Conservation (phyloP, 148 eudicot genomes). For the Hydrangea macrophylla region DNA sequence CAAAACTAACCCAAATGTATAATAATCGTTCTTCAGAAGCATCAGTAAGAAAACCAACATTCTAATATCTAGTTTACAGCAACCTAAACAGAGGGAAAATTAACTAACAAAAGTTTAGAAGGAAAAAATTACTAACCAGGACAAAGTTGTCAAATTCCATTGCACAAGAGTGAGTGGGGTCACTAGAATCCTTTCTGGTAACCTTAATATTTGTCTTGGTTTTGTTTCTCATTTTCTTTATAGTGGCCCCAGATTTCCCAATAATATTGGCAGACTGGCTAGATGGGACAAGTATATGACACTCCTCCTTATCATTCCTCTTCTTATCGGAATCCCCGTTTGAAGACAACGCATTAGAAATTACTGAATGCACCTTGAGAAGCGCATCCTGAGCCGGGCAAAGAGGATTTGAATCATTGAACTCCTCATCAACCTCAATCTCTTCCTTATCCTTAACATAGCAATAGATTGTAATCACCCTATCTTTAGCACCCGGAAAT, state of each 20-base stretch:
- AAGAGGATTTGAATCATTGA: conserved; percentile 45
- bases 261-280: conserved; percentile 89
- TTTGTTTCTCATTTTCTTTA: conserved; percentile 74
- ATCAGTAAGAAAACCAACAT: not conserved
- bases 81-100: not conserved
- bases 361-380: conserved; percentile 65
- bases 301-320: conserved; percentile 58
- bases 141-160: conserved; percentile 92
- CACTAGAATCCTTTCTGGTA: conserved; percentile 53
- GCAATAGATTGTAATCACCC: conserved; percentile 77
- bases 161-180: conserved; percentile 82
- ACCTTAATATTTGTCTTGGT: conserved; percentile 70
- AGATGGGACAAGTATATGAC: conserved; percentile 86
- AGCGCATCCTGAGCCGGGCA: conserved; percentile 97
- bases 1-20: not conserved
- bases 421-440: conserved; percentile 66
- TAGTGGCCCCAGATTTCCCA: conserved; percentile 82
- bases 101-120: not conserved
- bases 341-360: conserved; percentile 58
- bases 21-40: not conserved
- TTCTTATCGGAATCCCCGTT: conserved; percentile 57
- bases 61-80: not conserved
- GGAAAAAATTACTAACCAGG: conserved; percentile 43
- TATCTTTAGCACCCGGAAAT: conserved; percentile 78
- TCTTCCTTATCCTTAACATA: conserved; percentile 71